Base-by-base conservation (phyloP, 306 rosid genomes). In the Dryas octopetala region DNA sequence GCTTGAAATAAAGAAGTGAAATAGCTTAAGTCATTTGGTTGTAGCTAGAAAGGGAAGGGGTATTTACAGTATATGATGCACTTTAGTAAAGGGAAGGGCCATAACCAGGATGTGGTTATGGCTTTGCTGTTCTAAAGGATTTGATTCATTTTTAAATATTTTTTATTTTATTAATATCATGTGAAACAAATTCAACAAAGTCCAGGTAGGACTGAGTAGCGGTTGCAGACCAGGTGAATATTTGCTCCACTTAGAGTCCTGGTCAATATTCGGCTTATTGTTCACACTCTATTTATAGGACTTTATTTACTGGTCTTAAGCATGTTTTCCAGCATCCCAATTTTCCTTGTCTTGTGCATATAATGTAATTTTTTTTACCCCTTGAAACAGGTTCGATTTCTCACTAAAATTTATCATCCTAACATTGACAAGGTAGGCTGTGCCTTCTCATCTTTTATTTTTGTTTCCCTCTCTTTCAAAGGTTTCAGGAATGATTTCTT, bases 341-440 rank as follows among this genome's bases (percentile, higher is more conserved):
- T 14, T 68, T 84, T 74, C 45, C 57, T 80, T 48, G 47, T 43
- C 55, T 28, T 45, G 5, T 40, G 28, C 64, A 55, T 38, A 49
- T 80, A 15, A 5, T 79, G 65, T 67, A 67, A 61, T 72, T 54
- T 63, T 45, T 57, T 72, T 48, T 68, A 11, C 62, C 62, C 7
- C 50, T 51, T 86, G 32, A 40, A 51, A 49, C 95, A 94, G 98
- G 98, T 94, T 75, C 88, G 98, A 78, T 94, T 94, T 85, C 89
- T 94, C 64, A 91, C 98, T 61, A 94, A 94, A 85, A 94, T 94
- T 73, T 94, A 94, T 76, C 98, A 94, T 80, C 98, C 98, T 9
- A 94, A 94, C 92, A 94, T 94, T 79, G 98, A 94, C 66, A 94
- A 94, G 98, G 98, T 90, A 74, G 48, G 76, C 60, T 71, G 52